These are phyloP conservation scores for Cryptomeria japonica DNA, from an alignment of 75 land plant genomes.

Conservation along the genomic window DNA sequence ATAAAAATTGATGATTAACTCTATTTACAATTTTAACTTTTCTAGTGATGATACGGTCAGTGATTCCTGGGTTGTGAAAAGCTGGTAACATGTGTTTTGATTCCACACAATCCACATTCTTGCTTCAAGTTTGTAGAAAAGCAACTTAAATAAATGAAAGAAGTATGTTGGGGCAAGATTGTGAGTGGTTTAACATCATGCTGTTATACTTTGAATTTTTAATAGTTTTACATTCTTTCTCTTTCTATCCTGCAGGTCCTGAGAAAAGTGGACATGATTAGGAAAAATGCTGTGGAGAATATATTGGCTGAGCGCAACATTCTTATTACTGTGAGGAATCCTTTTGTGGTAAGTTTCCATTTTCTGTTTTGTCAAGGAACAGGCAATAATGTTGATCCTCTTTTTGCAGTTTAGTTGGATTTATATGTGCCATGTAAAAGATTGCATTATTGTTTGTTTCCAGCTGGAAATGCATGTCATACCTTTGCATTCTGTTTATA, in stretches of 20 bases:
- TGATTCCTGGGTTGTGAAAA: background rate
- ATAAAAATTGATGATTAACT: background rate
- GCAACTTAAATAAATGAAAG: background rate
- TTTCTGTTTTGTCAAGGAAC: background rate
- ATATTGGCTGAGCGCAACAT: slow-evolving; percentile 90
- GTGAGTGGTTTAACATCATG: background rate
- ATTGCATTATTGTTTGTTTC: slow-evolving; percentile 1
- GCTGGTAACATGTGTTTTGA: background rate
- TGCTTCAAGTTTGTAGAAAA: background rate
- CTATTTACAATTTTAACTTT: background rate
- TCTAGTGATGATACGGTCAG: background rate
- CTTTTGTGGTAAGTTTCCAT: slow-evolving; percentile 70
- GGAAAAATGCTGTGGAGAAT: slow-evolving; percentile 88
- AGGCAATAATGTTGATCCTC: background rate
- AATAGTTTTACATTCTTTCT: slow-evolving; percentile 16
- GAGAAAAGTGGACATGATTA: slow-evolving; percentile 84
- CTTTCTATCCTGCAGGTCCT: slow-evolving; percentile 40
- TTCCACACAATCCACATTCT: background rate
- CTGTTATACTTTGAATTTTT: background rate
- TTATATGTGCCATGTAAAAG: background rate
- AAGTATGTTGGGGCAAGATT: background rate
- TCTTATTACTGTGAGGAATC: slow-evolving; percentile 77
- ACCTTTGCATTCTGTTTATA: background rate
- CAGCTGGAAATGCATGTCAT: background rate
- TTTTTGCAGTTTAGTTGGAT: background rate